Evolutionary conservation across 1,284 basidiomycete genomes (phyloP).

Genomic region (Mycena sp.): DNA sequence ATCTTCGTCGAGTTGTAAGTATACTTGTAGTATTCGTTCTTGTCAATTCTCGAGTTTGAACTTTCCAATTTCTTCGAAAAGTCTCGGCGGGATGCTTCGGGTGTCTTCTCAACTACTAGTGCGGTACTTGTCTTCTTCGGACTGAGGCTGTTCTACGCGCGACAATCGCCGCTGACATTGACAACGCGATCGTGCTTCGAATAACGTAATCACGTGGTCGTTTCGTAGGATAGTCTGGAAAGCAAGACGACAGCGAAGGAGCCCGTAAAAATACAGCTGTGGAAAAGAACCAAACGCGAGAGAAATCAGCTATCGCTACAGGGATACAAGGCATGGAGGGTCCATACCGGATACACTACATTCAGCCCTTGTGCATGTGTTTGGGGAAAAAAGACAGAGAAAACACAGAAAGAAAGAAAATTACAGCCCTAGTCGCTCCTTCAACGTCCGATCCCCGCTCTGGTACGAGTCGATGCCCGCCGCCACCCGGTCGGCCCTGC

Average conservation of each 20-base stretch:
- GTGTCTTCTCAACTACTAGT: too few relatives aligned
- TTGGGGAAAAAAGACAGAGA: slow-evolving; percentile 16
- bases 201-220: slow-evolving; percentile 19
- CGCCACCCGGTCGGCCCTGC: slow-evolving; percentile 24
- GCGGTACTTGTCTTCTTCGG: too few relatives aligned
- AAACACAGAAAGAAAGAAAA: slow-evolving; percentile 13
- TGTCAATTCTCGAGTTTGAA: too few relatives aligned
- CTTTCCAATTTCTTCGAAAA: too few relatives aligned
- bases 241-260: slow-evolving; percentile 16
- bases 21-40: too few relatives aligned
- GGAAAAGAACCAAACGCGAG: too few relatives aligned
- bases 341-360: slow-evolving; percentile 47
- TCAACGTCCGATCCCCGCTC: slow-evolving; percentile 78
- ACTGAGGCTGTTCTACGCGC: too few relatives aligned
- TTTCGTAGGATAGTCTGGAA: slow-evolving; percentile 5
- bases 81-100: too few relatives aligned
- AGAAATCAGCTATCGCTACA: slow-evolving; percentile 45
- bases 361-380: slow-evolving; percentile 22
- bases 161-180: background rate
- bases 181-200: background rate
- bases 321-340: slow-evolving; percentile 19
- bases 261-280: slow-evolving; percentile 25
- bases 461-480: slow-evolving; percentile 27
- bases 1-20: too few relatives aligned
- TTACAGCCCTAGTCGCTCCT: slow-evolving; percentile 78